A percentile compares a stretch with the other conserved stretches of the same genome.
Conservation (phyloP, 1,284 basidiomycete species). For the Peniophora sp. region DNA sequence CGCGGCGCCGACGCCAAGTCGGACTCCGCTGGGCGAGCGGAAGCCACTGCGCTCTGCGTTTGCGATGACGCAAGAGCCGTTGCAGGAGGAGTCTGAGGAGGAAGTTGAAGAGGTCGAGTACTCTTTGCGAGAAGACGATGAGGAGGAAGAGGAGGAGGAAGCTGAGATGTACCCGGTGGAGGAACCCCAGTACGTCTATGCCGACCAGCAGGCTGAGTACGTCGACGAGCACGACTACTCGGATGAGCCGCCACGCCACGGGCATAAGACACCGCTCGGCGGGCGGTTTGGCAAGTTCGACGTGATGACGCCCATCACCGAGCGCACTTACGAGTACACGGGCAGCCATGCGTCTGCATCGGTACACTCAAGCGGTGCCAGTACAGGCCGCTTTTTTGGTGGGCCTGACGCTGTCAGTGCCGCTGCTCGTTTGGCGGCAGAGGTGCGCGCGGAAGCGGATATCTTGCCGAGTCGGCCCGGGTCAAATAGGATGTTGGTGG, state of each 20-base stretch:
- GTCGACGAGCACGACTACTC: slow-evolving; percentile 21
- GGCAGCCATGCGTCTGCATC: slow-evolving; percentile 42
- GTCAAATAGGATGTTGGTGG: background rate
- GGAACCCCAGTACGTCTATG: slow-evolving; percentile 10
- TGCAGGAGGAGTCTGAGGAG: background rate
- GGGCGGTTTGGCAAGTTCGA: slow-evolving; percentile 74
- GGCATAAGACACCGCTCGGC: slow-evolving; percentile 48
- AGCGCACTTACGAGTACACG: slow-evolving; percentile 84
- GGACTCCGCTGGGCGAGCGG: slow-evolving; percentile 14
- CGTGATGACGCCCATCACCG: slow-evolving; percentile 93
- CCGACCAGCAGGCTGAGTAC: slow-evolving; percentile 12
- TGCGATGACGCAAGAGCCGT: slow-evolving; percentile 9
- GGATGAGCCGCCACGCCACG: slow-evolving; percentile 30
- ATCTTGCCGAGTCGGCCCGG: background rate
- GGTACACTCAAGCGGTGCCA: slow-evolving; percentile 26
- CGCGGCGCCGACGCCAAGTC: slow-evolving; percentile 5
- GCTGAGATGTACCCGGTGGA: slow-evolving; percentile 14
- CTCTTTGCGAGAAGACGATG: slow-evolving; percentile 8
- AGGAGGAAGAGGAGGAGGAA: slow-evolving; percentile 9
- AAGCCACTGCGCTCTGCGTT: slow-evolving; percentile 18
- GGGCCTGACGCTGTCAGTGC: slow-evolving; percentile 41
- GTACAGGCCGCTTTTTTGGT: slow-evolving; percentile 23
- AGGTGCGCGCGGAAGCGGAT: slow-evolving; percentile 21
- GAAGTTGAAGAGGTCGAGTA: background rate
- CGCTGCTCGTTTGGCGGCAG: slow-evolving; percentile 48